A percentile compares a stretch with the other conserved stretches of the same genome.
phyloP scores from a whole-genome alignment of 2,329 filamentous ascomycete species.

The Fusarium beomiforme region DNA sequence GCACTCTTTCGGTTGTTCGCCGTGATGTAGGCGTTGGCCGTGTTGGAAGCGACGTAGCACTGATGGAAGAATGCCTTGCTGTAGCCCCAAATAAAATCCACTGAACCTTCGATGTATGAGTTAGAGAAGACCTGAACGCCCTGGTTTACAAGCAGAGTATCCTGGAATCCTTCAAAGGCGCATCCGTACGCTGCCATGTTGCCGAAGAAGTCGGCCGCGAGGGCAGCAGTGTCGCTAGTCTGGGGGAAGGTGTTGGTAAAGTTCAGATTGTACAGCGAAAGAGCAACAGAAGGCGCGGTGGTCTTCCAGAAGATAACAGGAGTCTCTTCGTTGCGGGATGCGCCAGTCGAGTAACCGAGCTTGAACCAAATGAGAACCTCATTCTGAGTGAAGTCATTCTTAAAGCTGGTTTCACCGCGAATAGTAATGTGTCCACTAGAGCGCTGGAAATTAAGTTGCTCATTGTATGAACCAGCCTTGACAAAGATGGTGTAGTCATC shows the following conservation, averaged over 20 bases:
- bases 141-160: conserved; percentile 58
- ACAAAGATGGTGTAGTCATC: conserved; percentile 39
- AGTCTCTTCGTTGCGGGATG: conserved; percentile 53
- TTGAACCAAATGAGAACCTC: conserved; percentile 34
- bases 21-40: conserved; percentile 45
- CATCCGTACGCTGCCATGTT: conserved; percentile 52
- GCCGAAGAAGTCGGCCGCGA: conserved; percentile 50
- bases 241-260: conserved; percentile 58
- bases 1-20: conserved; percentile 46
- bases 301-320: conserved; percentile 58
- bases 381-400: conserved; percentile 38
- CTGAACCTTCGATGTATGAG: conserved; percentile 46
- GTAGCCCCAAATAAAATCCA: conserved; percentile 44
- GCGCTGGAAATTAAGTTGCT: conserved; percentile 32
- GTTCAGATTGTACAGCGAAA: conserved; percentile 71
- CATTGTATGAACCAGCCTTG: conserved; percentile 38
- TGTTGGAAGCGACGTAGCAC: conserved; percentile 52
- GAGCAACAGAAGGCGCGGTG: conserved; percentile 53
- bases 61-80: conserved; percentile 50
- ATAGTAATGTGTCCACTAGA: conserved; percentile 27
- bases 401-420: conserved; percentile 34
- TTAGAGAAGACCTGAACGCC: conserved; percentile 59
- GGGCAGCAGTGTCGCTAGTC: conserved; percentile 54
- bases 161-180: conserved; percentile 58
- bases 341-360: conserved; percentile 46